Evolutionary conservation across 352 stramenopile genomes (phyloP), one percentile per base, ranked within the genome.

Genomic region (Globisporangium iwayamae): DNA sequence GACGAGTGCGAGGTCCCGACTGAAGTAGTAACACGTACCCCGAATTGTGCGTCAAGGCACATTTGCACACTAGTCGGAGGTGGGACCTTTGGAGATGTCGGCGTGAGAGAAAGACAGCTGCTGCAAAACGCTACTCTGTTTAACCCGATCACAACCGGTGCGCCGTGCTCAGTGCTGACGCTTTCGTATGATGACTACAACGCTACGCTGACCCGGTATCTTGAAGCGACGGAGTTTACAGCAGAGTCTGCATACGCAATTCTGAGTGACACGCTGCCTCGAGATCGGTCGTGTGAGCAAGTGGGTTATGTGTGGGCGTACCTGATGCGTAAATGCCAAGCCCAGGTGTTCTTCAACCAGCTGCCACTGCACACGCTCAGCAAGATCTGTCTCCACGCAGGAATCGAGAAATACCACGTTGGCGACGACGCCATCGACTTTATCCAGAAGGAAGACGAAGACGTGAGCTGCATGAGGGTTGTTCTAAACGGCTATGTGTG

Each of bases 271-370:
- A 66, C 66, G 4, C 56, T 71, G 14, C 73, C 75, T 52, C 77
- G 68, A 65, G 75, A 86, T 52, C 77, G 77, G 8, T 81, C 71
- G 2, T 73, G 79, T 11, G 75, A 82, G 52, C 73, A 86, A 48
- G 18, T 86, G 3, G 28, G 46, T 0, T 81, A 74, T 51, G 20
- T 82, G 2, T 66, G 47, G 47, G 60, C 32, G n/a, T 86, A 72
- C 54, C 39, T 86, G 50, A 65, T 62, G 20, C 63, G 57, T 10
- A 55, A 62, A 32, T 73, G 65, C 18, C 65, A 61, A 58, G 71
- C 75, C 3, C 74, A 60, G 25, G 46, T 79, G 4, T 82, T 86
- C 25, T 84, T 86, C 60, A 54, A 54, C 2, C 75, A 82, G 30
- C 52, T 86, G 2, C 73, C 75, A 22, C 46, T 51, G 3, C 50